A percentile compares a stretch with the other conserved stretches of the same genome.
Conservation (phyloP, 805 yeast species). For the Sugiyamaella lignohabitans region DNA sequence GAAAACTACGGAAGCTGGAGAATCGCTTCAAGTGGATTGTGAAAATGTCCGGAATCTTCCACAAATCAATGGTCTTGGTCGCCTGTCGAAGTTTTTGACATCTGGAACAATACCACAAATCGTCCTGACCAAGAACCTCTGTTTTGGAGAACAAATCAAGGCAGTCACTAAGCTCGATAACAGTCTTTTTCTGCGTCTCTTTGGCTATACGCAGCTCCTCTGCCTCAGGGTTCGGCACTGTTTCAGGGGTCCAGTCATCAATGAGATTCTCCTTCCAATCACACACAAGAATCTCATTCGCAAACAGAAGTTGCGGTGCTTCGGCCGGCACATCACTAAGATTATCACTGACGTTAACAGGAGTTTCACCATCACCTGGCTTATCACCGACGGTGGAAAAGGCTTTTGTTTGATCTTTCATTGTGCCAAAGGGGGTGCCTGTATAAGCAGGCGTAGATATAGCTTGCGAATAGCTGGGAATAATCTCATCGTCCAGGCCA, state of each 20-base stretch:
- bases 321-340: neutral
- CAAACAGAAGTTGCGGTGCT: conserved; percentile 2
- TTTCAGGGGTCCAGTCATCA: conserved; percentile 7
- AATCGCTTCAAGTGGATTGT: conserved; percentile 88
- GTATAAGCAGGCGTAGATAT: too few relatives aligned
- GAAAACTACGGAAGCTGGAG: conserved; percentile 72
- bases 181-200: conserved; percentile 29
- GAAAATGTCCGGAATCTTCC: conserved; percentile 90
- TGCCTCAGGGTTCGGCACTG: conserved; percentile 17
- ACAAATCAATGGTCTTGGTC: conserved; percentile 79
- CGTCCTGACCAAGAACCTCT: conserved; percentile 81
- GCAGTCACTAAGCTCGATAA: conserved; percentile 64
- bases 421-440: too few relatives aligned
- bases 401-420: too few relatives aligned
- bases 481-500: neutral
- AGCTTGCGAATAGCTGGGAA: neutral
- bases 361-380: too few relatives aligned
- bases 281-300: conserved; percentile 18
- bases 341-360: too few relatives aligned
- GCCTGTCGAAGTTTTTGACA: conserved; percentile 90
- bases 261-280: conserved; percentile 15
- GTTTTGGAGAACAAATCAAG: conserved; percentile 66
- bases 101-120: conserved; percentile 87
- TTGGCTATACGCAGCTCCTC: conserved; percentile 11
- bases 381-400: too few relatives aligned